Conservation (phyloP, 495 filamentous ascomycete species). For the Oidiodendron maius region DNA sequence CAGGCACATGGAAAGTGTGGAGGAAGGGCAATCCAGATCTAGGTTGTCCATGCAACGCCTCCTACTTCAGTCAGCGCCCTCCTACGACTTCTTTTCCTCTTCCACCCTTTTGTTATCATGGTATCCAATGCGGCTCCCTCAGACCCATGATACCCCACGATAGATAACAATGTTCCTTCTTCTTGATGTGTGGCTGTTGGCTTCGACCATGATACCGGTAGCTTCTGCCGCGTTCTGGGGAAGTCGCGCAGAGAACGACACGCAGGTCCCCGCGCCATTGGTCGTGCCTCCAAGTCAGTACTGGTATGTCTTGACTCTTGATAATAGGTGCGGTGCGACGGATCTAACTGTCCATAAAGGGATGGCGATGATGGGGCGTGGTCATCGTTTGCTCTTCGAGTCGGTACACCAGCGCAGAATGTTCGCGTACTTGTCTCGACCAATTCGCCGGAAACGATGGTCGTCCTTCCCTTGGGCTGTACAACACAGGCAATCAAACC, state of each 20-base stretch:
- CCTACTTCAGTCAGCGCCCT: no score
- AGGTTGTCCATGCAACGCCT: no score
- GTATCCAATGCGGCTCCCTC: no score
- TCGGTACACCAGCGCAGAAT: slow-evolving; percentile 32
- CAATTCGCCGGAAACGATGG: slow-evolving; percentile 29
- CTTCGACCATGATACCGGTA: slow-evolving; percentile 1
- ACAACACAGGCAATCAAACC: slow-evolving; percentile 23
- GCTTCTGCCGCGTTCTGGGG: not conserved
- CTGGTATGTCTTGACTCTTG: slow-evolving; percentile 11
- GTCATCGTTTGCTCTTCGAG: slow-evolving; percentile 28
- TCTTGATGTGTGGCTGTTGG: not conserved
- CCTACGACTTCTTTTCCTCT: no score
- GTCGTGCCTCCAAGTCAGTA: slow-evolving; percentile 29
- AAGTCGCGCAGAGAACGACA: slow-evolving; percentile 4
- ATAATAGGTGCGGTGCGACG: not conserved
- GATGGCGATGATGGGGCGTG: slow-evolving; percentile 35
- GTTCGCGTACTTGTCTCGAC: slow-evolving; percentile 31
- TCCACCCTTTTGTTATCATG: no score
- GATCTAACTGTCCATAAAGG: not conserved
- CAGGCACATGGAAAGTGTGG: no score
- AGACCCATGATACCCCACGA: not conserved
- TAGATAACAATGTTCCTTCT: not conserved
- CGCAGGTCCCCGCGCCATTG: slow-evolving; percentile 22
- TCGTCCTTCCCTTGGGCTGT: slow-evolving; percentile 36
- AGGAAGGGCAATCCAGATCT: no score